Conservation (phyloP, 2,329 filamentous ascomycete genomes). For the Cladophialophora bantiana region DNA sequence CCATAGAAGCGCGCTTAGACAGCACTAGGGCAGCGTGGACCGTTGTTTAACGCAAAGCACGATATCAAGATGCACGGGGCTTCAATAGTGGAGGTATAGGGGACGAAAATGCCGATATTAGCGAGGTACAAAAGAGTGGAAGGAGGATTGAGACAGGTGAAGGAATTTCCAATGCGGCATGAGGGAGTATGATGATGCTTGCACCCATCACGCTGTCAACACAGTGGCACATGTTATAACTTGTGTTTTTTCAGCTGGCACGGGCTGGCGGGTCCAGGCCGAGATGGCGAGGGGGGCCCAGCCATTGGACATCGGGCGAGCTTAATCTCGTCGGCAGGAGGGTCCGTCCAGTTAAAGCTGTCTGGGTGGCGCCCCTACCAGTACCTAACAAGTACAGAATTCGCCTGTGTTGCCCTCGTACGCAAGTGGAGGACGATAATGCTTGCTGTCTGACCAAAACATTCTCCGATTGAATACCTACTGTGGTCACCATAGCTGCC, state of each 20-base stretch:
- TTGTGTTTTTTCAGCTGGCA: constrained; percentile 20
- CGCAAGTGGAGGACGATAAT: too few species aligned
- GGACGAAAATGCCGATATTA: background rate
- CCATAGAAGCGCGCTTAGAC: background rate
- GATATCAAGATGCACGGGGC: background rate
- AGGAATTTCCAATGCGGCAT: background rate
- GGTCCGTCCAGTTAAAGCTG: constrained; percentile 8
- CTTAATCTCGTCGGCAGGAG: constrained; percentile 8
- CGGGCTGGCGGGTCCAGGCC: background rate
- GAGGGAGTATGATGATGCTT: background rate
- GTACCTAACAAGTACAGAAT: background rate
- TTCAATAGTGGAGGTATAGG: background rate
- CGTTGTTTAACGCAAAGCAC: background rate
- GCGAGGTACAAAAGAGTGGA: background rate
- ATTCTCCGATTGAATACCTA: background rate
- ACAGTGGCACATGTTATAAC: constrained; percentile 7
- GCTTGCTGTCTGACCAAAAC: background rate
- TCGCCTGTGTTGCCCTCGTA: too few species aligned
- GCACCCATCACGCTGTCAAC: background rate
- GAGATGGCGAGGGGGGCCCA: background rate
- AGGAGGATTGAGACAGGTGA: background rate
- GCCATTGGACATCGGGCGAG: constrained; percentile 14
- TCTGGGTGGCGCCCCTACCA: background rate
- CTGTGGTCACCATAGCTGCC: too few species aligned
- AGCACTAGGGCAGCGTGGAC: background rate